A percentile compares a stretch with the other conserved stretches of the same genome.
These are phyloP conservation scores for Boletellus sp. DNA, from an alignment of 1,284 basidiomycete genomes.

Conservation along the genomic window DNA sequence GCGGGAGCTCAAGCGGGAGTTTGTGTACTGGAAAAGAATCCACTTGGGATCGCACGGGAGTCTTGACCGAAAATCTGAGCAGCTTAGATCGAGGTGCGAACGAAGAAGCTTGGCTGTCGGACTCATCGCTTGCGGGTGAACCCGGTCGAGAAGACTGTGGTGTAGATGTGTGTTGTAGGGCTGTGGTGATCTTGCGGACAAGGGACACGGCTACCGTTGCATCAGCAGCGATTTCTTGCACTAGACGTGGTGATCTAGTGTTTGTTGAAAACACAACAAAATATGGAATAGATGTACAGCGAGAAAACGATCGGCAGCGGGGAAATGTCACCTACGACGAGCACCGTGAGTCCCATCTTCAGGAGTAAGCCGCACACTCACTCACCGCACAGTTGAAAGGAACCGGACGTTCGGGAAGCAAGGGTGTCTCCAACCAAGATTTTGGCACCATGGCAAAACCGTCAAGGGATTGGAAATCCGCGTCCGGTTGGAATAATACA, in stretches of 20 bases:
- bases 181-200: slow-evolving; percentile 52
- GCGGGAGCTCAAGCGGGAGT: slow-evolving; percentile 45
- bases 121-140: slow-evolving; percentile 50
- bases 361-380: neutral
- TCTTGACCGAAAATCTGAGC: slow-evolving; percentile 45
- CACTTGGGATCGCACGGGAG: slow-evolving; percentile 26
- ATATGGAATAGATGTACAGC: slow-evolving; percentile 56
- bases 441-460: slow-evolving; percentile 40
- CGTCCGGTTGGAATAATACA: slow-evolving; percentile 55
- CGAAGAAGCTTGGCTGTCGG: slow-evolving; percentile 28
- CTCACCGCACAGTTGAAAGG: slow-evolving; percentile 63
- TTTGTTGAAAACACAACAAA: slow-evolving; percentile 69
- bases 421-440: slow-evolving; percentile 65
- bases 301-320: slow-evolving; percentile 53
- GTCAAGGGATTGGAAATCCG: slow-evolving; percentile 58
- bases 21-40: slow-evolving; percentile 33
- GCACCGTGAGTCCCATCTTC: slow-evolving; percentile 2
- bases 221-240: slow-evolving; percentile 63
- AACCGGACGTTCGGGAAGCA: slow-evolving; percentile 57
- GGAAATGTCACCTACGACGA: slow-evolving; percentile 57
- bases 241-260: slow-evolving; percentile 48
- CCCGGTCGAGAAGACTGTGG: slow-evolving; percentile 42
- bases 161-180: slow-evolving; percentile 30
- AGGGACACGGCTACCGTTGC: slow-evolving; percentile 65
- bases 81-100: slow-evolving; percentile 33